phyloP scores from a whole-genome alignment of 331 rosid species.

The Cydonia oblonga region DNA sequence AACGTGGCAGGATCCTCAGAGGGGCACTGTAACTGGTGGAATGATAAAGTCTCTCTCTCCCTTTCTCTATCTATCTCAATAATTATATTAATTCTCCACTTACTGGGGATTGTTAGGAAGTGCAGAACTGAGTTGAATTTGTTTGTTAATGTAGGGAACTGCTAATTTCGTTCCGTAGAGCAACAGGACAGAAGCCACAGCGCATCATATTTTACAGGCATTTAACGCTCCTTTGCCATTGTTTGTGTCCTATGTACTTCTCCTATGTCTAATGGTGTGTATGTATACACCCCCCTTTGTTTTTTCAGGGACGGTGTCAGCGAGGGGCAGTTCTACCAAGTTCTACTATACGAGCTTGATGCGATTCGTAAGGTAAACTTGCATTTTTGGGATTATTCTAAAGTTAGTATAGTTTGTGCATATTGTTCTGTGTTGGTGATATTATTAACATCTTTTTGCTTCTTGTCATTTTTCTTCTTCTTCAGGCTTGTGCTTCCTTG shows the following conservation, averaged over 20 bases:
- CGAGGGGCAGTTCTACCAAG: constrained; percentile 94
- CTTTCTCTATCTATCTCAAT: not conserved
- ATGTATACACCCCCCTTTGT: not conserved
- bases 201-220: constrained; percentile 93
- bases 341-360: constrained; percentile 81
- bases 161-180: constrained; percentile 86
- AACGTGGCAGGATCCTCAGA: constrained; percentile 87
- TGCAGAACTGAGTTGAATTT: not conserved
- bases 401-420: not conserved
- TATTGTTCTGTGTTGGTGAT: not conserved
- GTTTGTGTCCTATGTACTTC: not conserved
- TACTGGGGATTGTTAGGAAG: not conserved
- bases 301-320: constrained; percentile 87
- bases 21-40: constrained; percentile 79
- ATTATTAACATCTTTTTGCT: not conserved
- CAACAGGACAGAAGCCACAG: constrained; percentile 92
- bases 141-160: constrained; percentile 47
- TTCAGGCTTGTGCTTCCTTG: constrained; percentile 82
- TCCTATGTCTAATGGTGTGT: not conserved
- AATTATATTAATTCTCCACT: not conserved
- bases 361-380: constrained; percentile 70
- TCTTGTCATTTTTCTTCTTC: not conserved
- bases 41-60: constrained; percentile 61
- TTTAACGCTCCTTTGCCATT: not conserved
- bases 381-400: not conserved